Percentiles rank a stretch among this genome's conserved stretches.
Conservation (phyloP, 306 rosid genomes). For the Corylus avellana region DNA sequence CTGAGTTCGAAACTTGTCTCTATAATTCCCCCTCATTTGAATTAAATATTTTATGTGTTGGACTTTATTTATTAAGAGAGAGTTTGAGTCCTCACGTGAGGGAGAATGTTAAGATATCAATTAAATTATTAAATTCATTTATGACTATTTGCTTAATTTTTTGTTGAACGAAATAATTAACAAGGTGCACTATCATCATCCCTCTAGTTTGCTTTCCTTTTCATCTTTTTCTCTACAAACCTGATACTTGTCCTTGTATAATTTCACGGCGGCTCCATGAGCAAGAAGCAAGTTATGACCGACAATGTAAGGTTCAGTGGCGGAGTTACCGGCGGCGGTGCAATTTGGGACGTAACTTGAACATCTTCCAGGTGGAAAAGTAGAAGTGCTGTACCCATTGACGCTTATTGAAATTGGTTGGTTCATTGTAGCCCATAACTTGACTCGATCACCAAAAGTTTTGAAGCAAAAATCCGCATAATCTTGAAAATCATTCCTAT, state of each 20-base stretch:
- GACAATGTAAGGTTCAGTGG: constrained; percentile 40
- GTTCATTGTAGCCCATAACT: constrained; percentile 45
- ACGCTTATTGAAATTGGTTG: constrained; percentile 29
- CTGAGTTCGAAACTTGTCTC: too few relatives aligned
- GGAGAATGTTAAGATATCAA: too few relatives aligned
- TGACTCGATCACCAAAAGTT: constrained; percentile 43
- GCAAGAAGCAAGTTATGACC: constrained; percentile 43
- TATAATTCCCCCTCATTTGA: too few relatives aligned
- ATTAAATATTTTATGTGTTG: too few relatives aligned
- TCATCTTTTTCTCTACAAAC: constrained; percentile 14
- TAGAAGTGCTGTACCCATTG: constrained; percentile 30
- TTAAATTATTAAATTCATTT: too few relatives aligned
- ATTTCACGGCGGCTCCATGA: constrained; percentile 36
- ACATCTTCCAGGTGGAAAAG: constrained; percentile 45
- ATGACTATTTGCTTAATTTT: too few relatives aligned
- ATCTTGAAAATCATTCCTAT: constrained; percentile 37
- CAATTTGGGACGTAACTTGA: constrained; percentile 42
- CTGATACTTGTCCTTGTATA: constrained; percentile 37
- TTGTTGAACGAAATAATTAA: too few relatives aligned
- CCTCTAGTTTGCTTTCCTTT: too few relatives aligned
- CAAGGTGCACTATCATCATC: too few relatives aligned
- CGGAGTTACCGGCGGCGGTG: constrained; percentile 36
- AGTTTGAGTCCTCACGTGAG: too few relatives aligned
- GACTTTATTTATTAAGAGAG: too few relatives aligned
- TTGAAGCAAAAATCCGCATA: constrained; percentile 43